These are phyloP conservation scores for Urtica urens DNA, from an alignment of 306 rosid genomes.

Conservation along the genomic window DNA sequence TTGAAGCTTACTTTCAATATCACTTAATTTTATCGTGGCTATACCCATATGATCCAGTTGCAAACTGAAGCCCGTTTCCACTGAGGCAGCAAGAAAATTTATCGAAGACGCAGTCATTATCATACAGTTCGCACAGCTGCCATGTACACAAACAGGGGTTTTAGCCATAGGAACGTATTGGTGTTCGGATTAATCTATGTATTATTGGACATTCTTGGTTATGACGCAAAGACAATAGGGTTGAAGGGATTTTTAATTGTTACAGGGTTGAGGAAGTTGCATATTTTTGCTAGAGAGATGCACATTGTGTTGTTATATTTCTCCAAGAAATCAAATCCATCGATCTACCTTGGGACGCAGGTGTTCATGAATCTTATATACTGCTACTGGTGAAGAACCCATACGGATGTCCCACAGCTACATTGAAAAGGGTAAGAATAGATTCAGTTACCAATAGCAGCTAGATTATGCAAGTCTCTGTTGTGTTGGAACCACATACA, in stretches of 20 bases:
- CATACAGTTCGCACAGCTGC: slow-evolving; percentile 51
- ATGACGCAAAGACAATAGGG: neutral
- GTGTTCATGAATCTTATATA: slow-evolving; percentile 54
- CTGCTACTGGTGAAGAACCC: slow-evolving; percentile 49
- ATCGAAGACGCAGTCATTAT: slow-evolving; percentile 50
- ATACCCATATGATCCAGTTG: slow-evolving; percentile 65
- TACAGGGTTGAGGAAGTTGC: neutral
- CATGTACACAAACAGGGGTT: neutral
- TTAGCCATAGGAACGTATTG: no score
- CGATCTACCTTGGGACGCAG: slow-evolving; percentile 45
- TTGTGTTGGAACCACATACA: no score
- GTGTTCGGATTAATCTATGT: no score
- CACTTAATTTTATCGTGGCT: slow-evolving; percentile 7
- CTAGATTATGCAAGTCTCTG: no score
- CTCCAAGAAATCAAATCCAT: neutral
- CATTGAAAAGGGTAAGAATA: slow-evolving; percentile 5
- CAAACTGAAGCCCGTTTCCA: slow-evolving; percentile 50
- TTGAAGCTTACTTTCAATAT: slow-evolving; percentile 2
- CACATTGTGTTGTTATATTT: neutral
- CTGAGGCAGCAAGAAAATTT: slow-evolving; percentile 56
- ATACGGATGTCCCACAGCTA: slow-evolving; percentile 71
- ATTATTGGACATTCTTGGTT: neutral
- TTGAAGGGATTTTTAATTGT: neutral
- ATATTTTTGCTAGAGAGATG: no score
- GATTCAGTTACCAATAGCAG: no score